These are phyloP conservation scores for Penicillium daleae DNA, from an alignment of 495 filamentous ascomycete genomes.

Conservation along the genomic window DNA sequence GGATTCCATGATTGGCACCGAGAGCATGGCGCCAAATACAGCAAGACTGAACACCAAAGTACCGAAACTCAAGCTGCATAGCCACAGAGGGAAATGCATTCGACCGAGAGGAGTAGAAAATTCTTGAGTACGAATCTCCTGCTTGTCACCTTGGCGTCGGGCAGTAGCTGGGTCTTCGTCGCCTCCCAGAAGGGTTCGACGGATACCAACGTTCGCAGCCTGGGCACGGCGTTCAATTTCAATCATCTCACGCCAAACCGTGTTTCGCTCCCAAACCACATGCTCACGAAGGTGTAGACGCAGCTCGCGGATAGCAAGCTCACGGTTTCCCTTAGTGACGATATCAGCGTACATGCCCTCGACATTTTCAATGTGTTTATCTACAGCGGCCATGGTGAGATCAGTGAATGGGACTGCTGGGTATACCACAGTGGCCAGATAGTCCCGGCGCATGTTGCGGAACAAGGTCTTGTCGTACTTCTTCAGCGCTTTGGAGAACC, in stretches of 20 bases:
- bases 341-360: conserved; percentile 81
- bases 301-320: conserved; percentile 77
- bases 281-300: conserved; percentile 92
- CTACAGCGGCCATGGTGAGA: conserved; percentile 68
- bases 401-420: conserved; percentile 75
- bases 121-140: conserved; percentile 64
- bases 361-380: conserved; percentile 69
- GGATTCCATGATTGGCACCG: conserved; percentile 75
- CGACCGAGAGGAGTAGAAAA: conserved; percentile 80
- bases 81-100: conserved; percentile 75
- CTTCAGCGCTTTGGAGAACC: conserved; percentile 94
- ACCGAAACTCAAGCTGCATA: conserved; percentile 79
- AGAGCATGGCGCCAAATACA: conserved; percentile 73
- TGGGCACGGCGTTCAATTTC: conserved; percentile 96
- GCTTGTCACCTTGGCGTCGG: conserved; percentile 82
- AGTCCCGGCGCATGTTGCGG: conserved; percentile 71
- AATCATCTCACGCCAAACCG: conserved; percentile 98
- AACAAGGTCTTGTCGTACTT: conserved; percentile 98
- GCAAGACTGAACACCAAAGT: conserved; percentile 70
- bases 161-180: conserved; percentile 70
- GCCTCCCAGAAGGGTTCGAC: conserved; percentile 76
- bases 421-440: conserved; percentile 73
- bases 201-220: conserved; percentile 85
- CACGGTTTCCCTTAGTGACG: conserved; percentile 76
- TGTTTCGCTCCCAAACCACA: conserved; percentile 98